These are phyloP conservation scores for Globisporangium paddicum DNA, from an alignment of 352 stramenopile genomes.

Conservation along the genomic window DNA sequence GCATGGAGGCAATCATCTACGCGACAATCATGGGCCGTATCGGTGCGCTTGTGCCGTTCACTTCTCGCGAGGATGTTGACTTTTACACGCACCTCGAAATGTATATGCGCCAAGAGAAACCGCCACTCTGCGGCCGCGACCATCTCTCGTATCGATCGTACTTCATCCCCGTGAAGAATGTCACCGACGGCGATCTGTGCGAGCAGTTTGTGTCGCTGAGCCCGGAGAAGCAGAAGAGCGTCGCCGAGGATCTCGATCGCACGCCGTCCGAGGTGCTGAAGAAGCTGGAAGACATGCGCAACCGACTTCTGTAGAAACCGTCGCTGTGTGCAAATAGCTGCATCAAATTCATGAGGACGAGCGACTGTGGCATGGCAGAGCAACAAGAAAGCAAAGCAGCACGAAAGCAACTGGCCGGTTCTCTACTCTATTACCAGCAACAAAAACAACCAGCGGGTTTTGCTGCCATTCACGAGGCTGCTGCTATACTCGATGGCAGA, in stretches of 20 bases:
- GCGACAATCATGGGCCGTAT: slow-evolving; percentile 96
- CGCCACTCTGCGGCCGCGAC: slow-evolving; percentile 94
- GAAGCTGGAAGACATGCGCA: slow-evolving; percentile 98
- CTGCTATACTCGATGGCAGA: slow-evolving; percentile 21
- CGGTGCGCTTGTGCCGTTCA: slow-evolving; percentile 96
- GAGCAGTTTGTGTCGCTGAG: slow-evolving; percentile 93
- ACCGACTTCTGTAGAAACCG: slow-evolving; percentile 90
- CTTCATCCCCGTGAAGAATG: slow-evolving; percentile 97
- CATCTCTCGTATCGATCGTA: slow-evolving; percentile 97
- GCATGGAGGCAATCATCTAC: slow-evolving; percentile 97
- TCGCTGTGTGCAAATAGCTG: slow-evolving; percentile 7
- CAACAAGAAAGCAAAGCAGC: background rate
- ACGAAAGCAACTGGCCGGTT: background rate
- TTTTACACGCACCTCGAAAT: slow-evolving; percentile 99
- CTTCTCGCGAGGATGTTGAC: slow-evolving; percentile 95
- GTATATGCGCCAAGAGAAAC: slow-evolving; percentile 89
- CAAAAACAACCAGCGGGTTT: background rate
- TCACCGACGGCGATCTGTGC: slow-evolving; percentile 98
- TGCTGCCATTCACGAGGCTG: background rate
- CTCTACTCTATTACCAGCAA: slow-evolving; percentile 8
- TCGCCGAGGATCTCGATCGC: slow-evolving; percentile 95
- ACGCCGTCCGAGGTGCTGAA: slow-evolving; percentile 97
- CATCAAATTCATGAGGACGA: background rate
- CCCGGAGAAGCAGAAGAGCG: slow-evolving; percentile 93
- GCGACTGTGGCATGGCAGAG: background rate